Conservation (phyloP, 345 rosid species). For the Streptanthus diversifolius region DNA sequence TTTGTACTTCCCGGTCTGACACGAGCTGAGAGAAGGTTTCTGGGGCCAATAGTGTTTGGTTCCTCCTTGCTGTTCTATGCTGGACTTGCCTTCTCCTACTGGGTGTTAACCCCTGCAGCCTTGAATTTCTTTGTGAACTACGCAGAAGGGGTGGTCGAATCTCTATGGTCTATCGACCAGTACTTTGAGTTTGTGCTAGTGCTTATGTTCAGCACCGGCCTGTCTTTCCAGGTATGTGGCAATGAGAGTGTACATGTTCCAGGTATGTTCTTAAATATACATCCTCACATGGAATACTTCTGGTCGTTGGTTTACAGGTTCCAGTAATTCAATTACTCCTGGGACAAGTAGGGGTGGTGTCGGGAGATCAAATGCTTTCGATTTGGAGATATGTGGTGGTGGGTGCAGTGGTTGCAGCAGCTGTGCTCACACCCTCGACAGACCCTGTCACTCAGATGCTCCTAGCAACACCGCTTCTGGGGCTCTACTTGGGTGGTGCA, state of each 20-base stretch:
- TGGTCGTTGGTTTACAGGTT: conserved; percentile 49
- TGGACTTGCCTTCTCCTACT: conserved; percentile 81
- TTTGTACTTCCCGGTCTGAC: conserved; percentile 97
- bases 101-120: conserved; percentile 88
- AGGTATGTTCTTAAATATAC: neutral
- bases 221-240: conserved; percentile 82
- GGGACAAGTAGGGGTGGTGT: conserved; percentile 84
- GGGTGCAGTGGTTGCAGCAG: conserved; percentile 91
- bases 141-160: conserved; percentile 96
- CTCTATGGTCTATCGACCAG: conserved; percentile 97
- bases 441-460: conserved; percentile 97
- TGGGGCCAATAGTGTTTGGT: conserved; percentile 90
- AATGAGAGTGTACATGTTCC: neutral
- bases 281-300: conserved; percentile 11
- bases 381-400: conserved; percentile 96
- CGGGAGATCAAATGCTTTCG: conserved; percentile 93
- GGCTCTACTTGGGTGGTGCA: conserved; percentile 93
- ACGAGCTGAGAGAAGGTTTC: conserved; percentile 78
- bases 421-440: conserved; percentile 90
- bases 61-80: conserved; percentile 91
- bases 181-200: conserved; percentile 95
- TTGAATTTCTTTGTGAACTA: conserved; percentile 89
- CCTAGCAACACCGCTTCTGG: conserved; percentile 82
- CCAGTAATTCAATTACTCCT: conserved; percentile 93
- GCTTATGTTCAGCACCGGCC: conserved; percentile 98